Evolutionary conservation across 257 asterid genomes (phyloP).

Genomic region (Nyctanthes arbortristis): DNA sequence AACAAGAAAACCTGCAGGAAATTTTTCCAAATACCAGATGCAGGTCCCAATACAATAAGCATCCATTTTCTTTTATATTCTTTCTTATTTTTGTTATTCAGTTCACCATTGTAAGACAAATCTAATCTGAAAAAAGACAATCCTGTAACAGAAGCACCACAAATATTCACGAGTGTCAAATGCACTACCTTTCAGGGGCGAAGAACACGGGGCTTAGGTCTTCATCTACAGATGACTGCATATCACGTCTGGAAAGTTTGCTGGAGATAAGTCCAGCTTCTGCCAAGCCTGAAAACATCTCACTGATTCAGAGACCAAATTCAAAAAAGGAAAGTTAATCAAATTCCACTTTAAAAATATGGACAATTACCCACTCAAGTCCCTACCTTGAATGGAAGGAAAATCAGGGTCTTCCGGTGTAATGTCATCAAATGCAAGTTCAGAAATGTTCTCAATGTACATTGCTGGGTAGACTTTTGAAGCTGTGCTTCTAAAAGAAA

Average conservation of each 20-base stretch:
- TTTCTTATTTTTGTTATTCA: not conserved
- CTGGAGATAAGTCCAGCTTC: constrained; percentile 98
- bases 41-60: constrained; percentile 5
- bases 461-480: constrained; percentile 98
- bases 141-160: constrained; percentile 18
- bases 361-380: constrained; percentile 17
- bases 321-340: constrained; percentile 9
- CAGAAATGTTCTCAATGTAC: constrained; percentile 91
- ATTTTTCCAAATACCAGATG: constrained; percentile 10
- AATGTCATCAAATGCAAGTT: constrained; percentile 96
- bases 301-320: constrained; percentile 35
- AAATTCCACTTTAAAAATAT: constrained; percentile 18
- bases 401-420: constrained; percentile 93
- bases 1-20: constrained; percentile 12
- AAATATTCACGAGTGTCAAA: constrained; percentile 6
- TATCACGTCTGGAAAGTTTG: constrained; percentile 91
- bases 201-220: constrained; percentile 65
- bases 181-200: constrained; percentile 81
- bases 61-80: constrained; percentile 14
- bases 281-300: constrained; percentile 76
- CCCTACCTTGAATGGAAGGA: constrained; percentile 85
- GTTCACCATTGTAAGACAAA: constrained; percentile 11
- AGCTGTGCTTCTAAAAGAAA: constrained; percentile 62
- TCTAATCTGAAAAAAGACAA: constrained; percentile 1
- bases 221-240: constrained; percentile 67